A percentile compares a stretch with the other conserved stretches of the same genome.
Conservation (phyloP, 768 basidiomycete genomes). For the Lactarius sanguifluus region DNA sequence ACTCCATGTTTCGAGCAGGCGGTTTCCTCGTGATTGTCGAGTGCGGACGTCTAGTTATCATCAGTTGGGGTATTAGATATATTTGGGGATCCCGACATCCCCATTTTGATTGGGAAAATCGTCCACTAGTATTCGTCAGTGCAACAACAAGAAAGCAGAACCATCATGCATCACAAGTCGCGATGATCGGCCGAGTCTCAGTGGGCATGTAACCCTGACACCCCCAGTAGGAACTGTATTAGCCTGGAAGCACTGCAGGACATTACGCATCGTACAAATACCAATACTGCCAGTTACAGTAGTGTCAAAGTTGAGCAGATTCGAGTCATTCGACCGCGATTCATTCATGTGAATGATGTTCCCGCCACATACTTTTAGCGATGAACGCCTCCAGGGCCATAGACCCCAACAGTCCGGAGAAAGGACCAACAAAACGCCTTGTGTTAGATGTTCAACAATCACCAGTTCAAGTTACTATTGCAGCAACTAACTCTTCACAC, state of each 20-base stretch:
- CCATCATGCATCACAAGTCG: not conserved
- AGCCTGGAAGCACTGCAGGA: not conserved
- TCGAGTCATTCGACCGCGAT: not conserved
- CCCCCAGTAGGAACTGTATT: not conserved
- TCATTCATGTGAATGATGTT: not conserved
- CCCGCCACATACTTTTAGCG: not conserved
- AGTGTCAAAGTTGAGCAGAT: not conserved
- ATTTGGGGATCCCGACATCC: not conserved
- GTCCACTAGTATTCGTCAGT: not conserved
- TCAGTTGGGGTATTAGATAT: not conserved
- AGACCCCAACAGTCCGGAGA: not conserved
- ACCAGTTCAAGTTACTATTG: not conserved
- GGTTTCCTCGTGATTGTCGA: not conserved
- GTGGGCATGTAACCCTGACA: not conserved
- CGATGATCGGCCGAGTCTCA: not conserved
- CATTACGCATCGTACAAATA: not conserved
- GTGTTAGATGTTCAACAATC: not conserved
- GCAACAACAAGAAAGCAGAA: not conserved
- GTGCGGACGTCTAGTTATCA: not conserved
- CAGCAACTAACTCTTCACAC: not conserved
- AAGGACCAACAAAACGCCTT: not conserved
- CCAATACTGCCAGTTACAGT: not conserved
- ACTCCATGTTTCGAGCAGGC: not conserved
- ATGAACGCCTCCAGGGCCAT: not conserved
- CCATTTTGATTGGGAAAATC: not conserved